phyloP scores from a whole-genome alignment of 129 eudicot species.

The Saposhnikovia divaricata region DNA sequence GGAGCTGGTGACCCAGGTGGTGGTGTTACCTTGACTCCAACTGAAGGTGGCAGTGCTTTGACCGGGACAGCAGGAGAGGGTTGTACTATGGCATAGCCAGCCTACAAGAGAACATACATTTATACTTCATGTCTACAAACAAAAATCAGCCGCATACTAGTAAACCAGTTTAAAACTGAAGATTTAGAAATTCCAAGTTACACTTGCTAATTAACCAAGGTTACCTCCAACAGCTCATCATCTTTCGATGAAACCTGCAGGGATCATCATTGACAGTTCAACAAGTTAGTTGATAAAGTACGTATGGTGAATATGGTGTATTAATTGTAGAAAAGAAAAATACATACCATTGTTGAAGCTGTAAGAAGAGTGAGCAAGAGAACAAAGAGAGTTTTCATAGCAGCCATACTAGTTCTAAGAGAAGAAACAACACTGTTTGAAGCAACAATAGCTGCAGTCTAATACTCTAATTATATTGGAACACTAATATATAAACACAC shows the following conservation, averaged over 20 bases:
- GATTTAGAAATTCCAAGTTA: background rate
- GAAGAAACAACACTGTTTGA: background rate
- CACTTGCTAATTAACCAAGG: background rate
- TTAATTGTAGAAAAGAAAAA: background rate
- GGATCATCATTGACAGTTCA: background rate
- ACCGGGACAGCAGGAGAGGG: conserved; percentile 7
- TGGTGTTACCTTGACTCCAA: conserved; percentile 1
- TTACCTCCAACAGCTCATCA: conserved; percentile 5
- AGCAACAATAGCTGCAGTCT: background rate
- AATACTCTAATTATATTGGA: background rate
- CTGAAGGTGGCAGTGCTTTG: conserved; percentile 3
- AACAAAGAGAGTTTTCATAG: background rate
- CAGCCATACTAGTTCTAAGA: background rate
- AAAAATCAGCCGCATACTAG: background rate
- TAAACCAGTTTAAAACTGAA: background rate
- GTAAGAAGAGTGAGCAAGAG: background rate
- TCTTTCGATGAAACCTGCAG: conserved; percentile 4
- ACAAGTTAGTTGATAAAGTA: background rate
- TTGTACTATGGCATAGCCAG: background rate
- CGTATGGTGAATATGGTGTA: background rate
- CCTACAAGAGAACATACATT: background rate
- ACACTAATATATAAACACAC: background rate
- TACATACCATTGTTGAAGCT: conserved; percentile 5
- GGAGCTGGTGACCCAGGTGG: conserved; percentile 27
- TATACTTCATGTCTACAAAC: background rate